Base-by-base conservation (phyloP, 73 alveolate genomes). In the Paramecium tetraurelia region DNA sequence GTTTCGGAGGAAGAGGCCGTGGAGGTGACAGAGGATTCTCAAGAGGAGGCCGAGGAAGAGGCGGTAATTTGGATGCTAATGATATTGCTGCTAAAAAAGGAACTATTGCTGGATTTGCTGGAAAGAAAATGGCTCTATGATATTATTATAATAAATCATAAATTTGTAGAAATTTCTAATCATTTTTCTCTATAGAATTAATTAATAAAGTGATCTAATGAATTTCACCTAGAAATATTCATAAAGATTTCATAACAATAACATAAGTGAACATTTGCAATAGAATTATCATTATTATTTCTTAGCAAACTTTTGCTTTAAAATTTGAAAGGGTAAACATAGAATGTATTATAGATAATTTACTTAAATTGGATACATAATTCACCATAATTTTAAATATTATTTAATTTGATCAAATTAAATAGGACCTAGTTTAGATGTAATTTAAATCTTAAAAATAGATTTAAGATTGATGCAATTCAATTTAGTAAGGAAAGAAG, bases 71-170 rank as follows among this genome's bases (percentile, higher is more conserved):
- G 7, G 87, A 68, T 43, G 48, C 50, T 57, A 33, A 31, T 69
- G 86, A 46, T 40, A 59, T 59, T 29, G 87, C 86, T 59, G 94
- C 86, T 38, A 89, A 83, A 50, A 89, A 70, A 29, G 94, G 94
- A 58, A 53, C 83, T 43, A 89, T 89, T 27, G 84, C 90, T 40
- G 86, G 80, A 22, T 71, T 89, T 77, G 46, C 76, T 70, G 94
- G 94, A 22, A 38, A 40, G 40, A 69, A 70, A 36, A 44, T 70
- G 46, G 48, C 92, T 71, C 92, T 89, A 77, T 89, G 92, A 89
- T 63, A 20, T 63, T 27, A 27, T 27, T 33, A 33, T 86, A 40
- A 53, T 53, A 16, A 53, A 53, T 53, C 35, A 53, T 53, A 70
- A 84, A 84, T 84, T 38, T 38, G 9, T 38, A 38, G 7, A 38